These are phyloP conservation scores for Pharus latifolius DNA, from an alignment of 176 grass and related monocot species.

Conservation along the genomic window DNA sequence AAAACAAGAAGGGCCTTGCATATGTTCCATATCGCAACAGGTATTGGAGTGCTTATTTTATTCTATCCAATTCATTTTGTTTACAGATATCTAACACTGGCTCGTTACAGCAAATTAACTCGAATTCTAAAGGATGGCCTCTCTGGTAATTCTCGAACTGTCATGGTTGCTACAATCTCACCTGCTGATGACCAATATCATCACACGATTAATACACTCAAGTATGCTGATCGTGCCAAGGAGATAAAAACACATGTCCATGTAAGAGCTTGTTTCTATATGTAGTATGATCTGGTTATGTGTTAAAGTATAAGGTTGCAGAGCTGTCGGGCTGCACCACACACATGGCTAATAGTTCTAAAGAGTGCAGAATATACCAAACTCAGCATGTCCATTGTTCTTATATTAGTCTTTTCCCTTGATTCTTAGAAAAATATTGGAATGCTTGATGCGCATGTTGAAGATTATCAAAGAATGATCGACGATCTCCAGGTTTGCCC, in stretches of 20 bases:
- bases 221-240: slow-evolving; percentile 97
- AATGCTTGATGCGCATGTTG: slow-evolving; percentile 79
- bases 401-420: neutral
- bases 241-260: slow-evolving; percentile 99
- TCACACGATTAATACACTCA: slow-evolving; percentile 93
- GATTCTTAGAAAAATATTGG: slow-evolving; percentile 97
- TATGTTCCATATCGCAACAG: slow-evolving; percentile 99
- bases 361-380: no score
- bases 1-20: slow-evolving; percentile 98
- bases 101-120: slow-evolving; percentile 85
- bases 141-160: slow-evolving; percentile 91
- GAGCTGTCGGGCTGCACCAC: no score
- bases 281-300: no score
- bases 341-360: no score
- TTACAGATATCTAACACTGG: slow-evolving; percentile 15
- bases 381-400: neutral
- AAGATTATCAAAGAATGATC: slow-evolving; percentile 93
- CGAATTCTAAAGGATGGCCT: slow-evolving; percentile 98
- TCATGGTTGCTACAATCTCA: slow-evolving; percentile 98
- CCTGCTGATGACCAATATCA: slow-evolving; percentile 96
- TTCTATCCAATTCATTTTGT: neutral
- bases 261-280: slow-evolving; percentile 51
- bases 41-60: slow-evolving; percentile 19
- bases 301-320: no score
- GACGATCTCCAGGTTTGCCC: slow-evolving; percentile 76